Evolutionary conservation across 331 rosid species (phyloP).

Genomic region (Prunus yedoensis): DNA sequence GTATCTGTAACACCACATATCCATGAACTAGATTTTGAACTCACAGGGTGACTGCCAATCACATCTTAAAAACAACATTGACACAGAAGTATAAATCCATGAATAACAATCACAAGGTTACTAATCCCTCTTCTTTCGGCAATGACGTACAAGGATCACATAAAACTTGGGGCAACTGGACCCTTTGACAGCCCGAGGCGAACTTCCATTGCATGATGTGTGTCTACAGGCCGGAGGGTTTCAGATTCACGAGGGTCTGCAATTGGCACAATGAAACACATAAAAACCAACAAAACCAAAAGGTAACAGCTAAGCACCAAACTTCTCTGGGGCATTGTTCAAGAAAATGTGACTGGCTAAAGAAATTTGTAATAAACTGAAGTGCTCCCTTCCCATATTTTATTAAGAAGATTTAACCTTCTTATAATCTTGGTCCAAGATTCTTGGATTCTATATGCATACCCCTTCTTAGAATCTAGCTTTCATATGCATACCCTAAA

Average conservation of each 20-base stretch:
- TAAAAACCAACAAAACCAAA: not conserved
- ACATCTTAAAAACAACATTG: not conserved
- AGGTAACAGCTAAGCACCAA: not conserved
- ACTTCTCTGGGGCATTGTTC: not conserved
- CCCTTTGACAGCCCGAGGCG: slow-evolving; percentile 82
- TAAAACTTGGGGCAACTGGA: slow-evolving; percentile 68
- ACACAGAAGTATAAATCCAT: not conserved
- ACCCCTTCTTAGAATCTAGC: not conserved
- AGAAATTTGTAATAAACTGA: not conserved
- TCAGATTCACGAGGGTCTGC: slow-evolving; percentile 89
- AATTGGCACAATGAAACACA: slow-evolving; percentile 14
- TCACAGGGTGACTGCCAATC: not conserved
- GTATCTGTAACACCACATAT: slow-evolving; percentile 7
- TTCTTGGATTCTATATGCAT: not conserved
- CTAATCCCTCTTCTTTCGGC: slow-evolving; percentile 4
- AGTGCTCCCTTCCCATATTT: not conserved
- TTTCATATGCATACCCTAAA: not conserved
- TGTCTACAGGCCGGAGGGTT: slow-evolving; percentile 56
- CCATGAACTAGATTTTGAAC: not conserved
- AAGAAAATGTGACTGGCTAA: not conserved
- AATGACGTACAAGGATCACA: slow-evolving; percentile 25
- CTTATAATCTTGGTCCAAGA: not conserved
- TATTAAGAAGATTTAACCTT: not conserved
- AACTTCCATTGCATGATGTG: slow-evolving; percentile 93
- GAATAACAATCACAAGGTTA: slow-evolving; percentile 14